Conservation (phyloP, 2,329 filamentous ascomycete species). For the Cladophialophora chaetospira region DNA sequence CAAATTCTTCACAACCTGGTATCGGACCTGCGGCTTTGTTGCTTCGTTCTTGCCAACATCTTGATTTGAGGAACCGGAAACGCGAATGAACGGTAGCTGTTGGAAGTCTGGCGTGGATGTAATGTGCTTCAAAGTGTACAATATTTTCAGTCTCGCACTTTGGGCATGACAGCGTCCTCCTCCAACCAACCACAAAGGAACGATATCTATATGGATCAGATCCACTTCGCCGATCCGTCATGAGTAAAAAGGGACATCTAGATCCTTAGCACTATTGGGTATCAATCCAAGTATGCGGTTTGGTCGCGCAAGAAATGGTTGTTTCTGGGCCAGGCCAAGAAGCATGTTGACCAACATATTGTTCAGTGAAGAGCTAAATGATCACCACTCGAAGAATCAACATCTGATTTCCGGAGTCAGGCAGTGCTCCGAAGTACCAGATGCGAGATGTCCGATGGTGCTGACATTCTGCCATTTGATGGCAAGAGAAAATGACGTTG, state of each 20-base stretch:
- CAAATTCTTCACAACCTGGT: slow-evolving; percentile 17
- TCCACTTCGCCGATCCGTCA: not conserved
- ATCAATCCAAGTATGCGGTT: too few relatives aligned
- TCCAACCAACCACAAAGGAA: not conserved
- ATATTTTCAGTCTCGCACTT: not conserved
- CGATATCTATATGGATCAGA: not conserved
- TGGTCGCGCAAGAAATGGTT: too few relatives aligned
- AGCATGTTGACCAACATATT: too few relatives aligned
- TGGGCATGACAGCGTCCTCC: not conserved
- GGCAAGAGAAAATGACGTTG: too few relatives aligned
- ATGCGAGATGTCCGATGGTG: too few relatives aligned
- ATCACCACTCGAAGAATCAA: too few relatives aligned
- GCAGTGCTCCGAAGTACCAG: too few relatives aligned
- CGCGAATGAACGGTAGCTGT: slow-evolving; percentile 11
- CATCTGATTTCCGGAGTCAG: too few relatives aligned
- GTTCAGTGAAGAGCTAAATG: too few relatives aligned
- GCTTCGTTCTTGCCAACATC: slow-evolving; percentile 6
- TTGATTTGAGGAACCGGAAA: slow-evolving; percentile 1
- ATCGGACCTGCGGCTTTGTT: slow-evolving; percentile 4
- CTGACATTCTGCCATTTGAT: too few relatives aligned
- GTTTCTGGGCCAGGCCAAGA: too few relatives aligned
- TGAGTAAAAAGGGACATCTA: not conserved
- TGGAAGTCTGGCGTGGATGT: not conserved
- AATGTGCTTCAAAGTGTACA: not conserved
- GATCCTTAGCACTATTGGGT: too few relatives aligned